Conservation (phyloP, 148 eudicot species). For the Silene conica region DNA sequence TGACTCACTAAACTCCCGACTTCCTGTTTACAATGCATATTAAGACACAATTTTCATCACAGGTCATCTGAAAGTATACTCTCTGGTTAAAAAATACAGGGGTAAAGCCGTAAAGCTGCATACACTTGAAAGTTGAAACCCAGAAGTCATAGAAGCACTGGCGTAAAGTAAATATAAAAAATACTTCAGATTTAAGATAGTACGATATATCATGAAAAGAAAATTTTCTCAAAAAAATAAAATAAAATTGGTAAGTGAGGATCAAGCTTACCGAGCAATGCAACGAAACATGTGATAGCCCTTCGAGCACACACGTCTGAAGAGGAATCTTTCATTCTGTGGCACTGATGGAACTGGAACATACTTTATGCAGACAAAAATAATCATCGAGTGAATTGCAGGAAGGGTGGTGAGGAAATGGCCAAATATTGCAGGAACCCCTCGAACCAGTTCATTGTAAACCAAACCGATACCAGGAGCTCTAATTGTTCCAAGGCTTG, state of each 20-base stretch:
- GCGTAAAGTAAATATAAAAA: no score
- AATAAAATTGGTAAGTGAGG: not conserved
- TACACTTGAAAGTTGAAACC: no score
- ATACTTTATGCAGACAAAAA: conserved; percentile 90
- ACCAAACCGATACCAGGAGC: conserved; percentile 98
- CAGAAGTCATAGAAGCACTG: no score
- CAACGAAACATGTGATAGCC: conserved; percentile 97
- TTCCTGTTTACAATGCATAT: not conserved
- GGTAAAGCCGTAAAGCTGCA: not conserved
- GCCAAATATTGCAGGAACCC: conserved; percentile 93
- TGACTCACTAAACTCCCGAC: not conserved
- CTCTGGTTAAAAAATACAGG: not conserved
- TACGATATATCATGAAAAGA: not conserved
- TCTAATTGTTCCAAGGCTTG: conserved; percentile 86
- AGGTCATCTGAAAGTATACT: not conserved
- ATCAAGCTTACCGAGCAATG: conserved; percentile 68
- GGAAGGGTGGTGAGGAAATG: conserved; percentile 91
- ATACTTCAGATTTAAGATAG: not conserved
- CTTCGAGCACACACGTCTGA: conserved; percentile 88
- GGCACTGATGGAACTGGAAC: conserved; percentile 92
- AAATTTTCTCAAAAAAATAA: not conserved
- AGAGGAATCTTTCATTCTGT: conserved; percentile 88
- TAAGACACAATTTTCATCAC: not conserved
- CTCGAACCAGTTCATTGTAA: conserved; percentile 90
- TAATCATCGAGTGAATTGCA: conserved; percentile 96